Evolutionary conservation across 2,329 filamentous ascomycete species (phyloP), one percentile per base, ranked within the genome.

Genomic region (Calonectria honghensis): DNA sequence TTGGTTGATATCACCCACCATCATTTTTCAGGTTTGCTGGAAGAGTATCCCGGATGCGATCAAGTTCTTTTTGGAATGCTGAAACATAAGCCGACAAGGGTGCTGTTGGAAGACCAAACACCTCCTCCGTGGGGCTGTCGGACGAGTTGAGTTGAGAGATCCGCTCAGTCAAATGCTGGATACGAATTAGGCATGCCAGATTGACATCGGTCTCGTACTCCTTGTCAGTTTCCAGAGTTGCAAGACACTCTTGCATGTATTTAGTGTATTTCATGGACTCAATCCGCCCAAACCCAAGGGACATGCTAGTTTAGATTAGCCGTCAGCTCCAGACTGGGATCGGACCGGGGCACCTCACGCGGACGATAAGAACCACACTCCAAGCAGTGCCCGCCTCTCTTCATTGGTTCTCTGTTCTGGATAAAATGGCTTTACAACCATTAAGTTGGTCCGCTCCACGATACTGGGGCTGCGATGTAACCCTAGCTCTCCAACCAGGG

Each of bases 321-420:
- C 18, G 27, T 6, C 24, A 16, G 10, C 13, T n/a, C 29, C 32
- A 4, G 24, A 29, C 27, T 14, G 39, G 41, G 37, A 13, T 3
- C 0, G 3, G 0, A 27, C 2, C 6, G 0, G 2, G 29, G 3
- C 6, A 16, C 82, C 88, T 79, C 83, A 91, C 90, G 86, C 85
- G 13, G 89, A 90, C 18, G 85, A 87, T 37, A 91, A 75, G 73
- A 90, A 91, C 87, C 90, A 92, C 2, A 89, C 87, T 0, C 89
- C 90, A 0, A 90, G 83, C 0, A 91, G 83, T 0, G 87, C 85
- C n/a, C 90, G 85, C 13, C 87, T 85, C 74, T 91, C 90, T 50
- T 91, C 90, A 10, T 89, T 86, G 0, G 87, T 89, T 5, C 89
- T 85, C 2, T 81, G 79, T 29, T 78, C 81, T 0, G 85, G 83